These are phyloP conservation scores for Vitis labrusca DNA, from an alignment of 164 flowering plant species.

Conservation along the genomic window DNA sequence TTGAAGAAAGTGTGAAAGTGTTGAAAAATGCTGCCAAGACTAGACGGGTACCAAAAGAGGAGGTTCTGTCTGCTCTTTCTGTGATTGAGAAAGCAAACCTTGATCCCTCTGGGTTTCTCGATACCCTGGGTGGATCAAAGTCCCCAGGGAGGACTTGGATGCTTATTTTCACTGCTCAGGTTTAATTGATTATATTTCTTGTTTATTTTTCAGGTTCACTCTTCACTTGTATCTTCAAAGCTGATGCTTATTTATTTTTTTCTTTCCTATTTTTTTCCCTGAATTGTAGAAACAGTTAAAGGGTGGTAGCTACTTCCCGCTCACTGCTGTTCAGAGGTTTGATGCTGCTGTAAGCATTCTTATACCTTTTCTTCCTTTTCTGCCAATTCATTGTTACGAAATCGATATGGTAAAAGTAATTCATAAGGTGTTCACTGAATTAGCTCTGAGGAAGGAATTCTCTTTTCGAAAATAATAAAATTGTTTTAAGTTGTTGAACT, in stretches of 20 bases:
- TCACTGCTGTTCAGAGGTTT: conserved; percentile 94
- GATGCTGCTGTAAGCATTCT: conserved; percentile 81
- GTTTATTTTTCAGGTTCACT: background rate
- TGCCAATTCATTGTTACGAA: background rate
- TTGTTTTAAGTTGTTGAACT: too few relatives aligned
- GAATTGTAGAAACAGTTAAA: conserved; percentile 49
- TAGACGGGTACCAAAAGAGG: conserved; percentile 55
- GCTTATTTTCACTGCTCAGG: conserved; percentile 91
- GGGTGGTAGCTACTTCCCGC: conserved; percentile 78
- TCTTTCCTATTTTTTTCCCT: background rate
- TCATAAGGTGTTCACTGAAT: too few relatives aligned
- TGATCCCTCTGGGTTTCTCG: conserved; percentile 64
- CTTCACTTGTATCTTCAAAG: background rate
- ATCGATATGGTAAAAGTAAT: too few relatives aligned
- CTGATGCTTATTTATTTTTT: background rate
- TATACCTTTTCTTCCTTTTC: background rate
- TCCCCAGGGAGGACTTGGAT: conserved; percentile 98
- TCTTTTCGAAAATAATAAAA: too few relatives aligned
- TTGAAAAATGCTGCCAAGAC: conserved; percentile 86
- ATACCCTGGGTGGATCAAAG: conserved; percentile 77
- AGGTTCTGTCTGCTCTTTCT: conserved; percentile 65
- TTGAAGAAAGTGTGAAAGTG: conserved; percentile 70
- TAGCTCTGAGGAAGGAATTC: too few relatives aligned
- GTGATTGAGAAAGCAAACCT: conserved; percentile 79
- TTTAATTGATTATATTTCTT: conserved; percentile 8